Evolutionary conservation across 495 filamentous ascomycete genomes (phyloP), one percentile per base, ranked within the genome.

Genomic region (Neurospora hispaniola): DNA sequence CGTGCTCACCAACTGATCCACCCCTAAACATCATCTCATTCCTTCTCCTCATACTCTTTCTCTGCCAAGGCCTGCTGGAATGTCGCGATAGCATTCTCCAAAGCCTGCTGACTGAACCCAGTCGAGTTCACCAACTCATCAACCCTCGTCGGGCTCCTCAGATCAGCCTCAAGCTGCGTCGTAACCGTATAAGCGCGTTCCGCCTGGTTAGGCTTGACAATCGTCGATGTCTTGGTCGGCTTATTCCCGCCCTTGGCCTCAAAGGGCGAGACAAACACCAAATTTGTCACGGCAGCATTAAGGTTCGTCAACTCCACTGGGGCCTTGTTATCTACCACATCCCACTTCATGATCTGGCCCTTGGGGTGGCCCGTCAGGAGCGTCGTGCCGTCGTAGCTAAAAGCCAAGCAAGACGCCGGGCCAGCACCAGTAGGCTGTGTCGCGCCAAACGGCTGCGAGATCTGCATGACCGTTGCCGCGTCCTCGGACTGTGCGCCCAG

Each of bases 341-440:
- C 75, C 94, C 94, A 97, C 39, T 86, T 84, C 11, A 91, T 81
- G n/a, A 97, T 85, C 77, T 92, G 91, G 42, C 94, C 94, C 76
- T 86, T 90, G 27, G 88, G 83, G 75, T 97, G 94, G n/a, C 93
- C 94, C 2, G 94, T 92, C 31, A 96, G 80, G 16, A 97, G 79
- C 27, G 83, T 88, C 38, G 90, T 93, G n/a, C 93, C 90, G 80
- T 97, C 94, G 78, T 94, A 94, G 75, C 87, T 93, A 42, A 96
- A 78, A 20, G 83, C 84, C 62, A 96, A 73, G 72, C 90, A 90
- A 27, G 89, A 87, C 9, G 85, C 86, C 38, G 87, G 81, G 23
- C 91, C 92, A 14, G 85, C 84, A 41, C 54, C 54, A 16, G 40
- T 41, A 41, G 87, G 82, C 23, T 87, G 86, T 5, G 88, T 84